Percentiles rank a stretch among this genome's conserved stretches.
These are phyloP conservation scores for Phialophora expanda DNA, from an alignment of 2,329 filamentous ascomycete species.

Conservation along the genomic window DNA sequence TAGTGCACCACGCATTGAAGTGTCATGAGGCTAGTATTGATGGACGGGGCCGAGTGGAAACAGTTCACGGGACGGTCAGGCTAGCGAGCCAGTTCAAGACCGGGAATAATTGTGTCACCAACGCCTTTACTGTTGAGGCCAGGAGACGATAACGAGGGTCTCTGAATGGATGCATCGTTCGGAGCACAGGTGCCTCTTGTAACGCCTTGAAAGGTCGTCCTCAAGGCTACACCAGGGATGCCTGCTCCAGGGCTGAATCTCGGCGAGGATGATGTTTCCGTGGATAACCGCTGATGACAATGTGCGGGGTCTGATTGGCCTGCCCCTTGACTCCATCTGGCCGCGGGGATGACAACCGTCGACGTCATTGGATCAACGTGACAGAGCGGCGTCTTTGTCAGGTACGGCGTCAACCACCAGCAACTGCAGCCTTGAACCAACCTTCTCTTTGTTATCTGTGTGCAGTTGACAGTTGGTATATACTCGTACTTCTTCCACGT, in stretches of 20 bases:
- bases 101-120: too few species aligned
- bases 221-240: too few species aligned
- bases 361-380: slow-evolving; percentile 14
- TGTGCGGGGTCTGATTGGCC: slow-evolving; percentile 5
- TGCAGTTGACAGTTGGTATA: neutral
- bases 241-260: neutral
- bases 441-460: neutral
- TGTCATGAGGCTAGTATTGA: too few species aligned
- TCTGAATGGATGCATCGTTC: too few species aligned
- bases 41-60: too few species aligned
- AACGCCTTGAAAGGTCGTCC: too few species aligned
- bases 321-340: neutral
- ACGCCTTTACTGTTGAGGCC: too few species aligned
- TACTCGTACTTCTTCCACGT: neutral
- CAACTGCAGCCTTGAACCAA: neutral
- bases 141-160: too few species aligned
- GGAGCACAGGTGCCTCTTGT: too few species aligned
- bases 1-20: too few species aligned
- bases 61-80: too few species aligned
- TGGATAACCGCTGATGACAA: slow-evolving; percentile 4
- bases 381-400: slow-evolving; percentile 12
- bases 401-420: slow-evolving; percentile 4
- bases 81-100: too few species aligned
- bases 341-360: neutral
- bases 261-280: neutral